Conservation (phyloP, 805 yeast genomes). For the Suhomyces pyralidae region DNA sequence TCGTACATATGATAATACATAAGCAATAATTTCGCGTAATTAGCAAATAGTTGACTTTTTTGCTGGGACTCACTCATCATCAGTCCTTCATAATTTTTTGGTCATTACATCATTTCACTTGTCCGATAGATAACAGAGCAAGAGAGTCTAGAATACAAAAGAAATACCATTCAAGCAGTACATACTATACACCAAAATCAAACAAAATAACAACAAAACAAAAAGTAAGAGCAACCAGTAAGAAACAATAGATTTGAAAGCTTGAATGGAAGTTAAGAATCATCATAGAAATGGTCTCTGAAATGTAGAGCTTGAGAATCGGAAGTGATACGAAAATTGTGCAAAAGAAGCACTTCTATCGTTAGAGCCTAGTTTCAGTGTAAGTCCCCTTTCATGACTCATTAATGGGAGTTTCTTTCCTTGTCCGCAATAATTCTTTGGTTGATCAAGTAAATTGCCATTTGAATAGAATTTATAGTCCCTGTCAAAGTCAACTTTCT, state of each 20-base stretch:
- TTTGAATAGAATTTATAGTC: conserved; percentile 61
- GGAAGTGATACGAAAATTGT: neutral
- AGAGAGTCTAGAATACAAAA: conserved; percentile 1
- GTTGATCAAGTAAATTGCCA: conserved; percentile 68
- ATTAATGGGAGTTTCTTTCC: conserved; percentile 37
- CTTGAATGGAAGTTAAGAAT: neutral
- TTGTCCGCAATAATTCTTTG: conserved; percentile 68
- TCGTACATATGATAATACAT: neutral
- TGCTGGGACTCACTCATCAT: neutral
- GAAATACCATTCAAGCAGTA: conserved; percentile 1
- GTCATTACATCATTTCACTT: neutral
- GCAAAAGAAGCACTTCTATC: neutral
- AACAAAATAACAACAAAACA: neutral
- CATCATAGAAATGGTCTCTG: neutral
- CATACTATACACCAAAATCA: neutral
- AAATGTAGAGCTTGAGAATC: neutral
- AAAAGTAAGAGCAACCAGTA: neutral
- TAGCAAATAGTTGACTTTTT: neutral
- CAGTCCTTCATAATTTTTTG: neutral
- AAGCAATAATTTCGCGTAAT: neutral
- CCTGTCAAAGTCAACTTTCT: conserved; percentile 70
- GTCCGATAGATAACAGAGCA: neutral
- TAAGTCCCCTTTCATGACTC: neutral
- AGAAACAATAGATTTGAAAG: neutral
- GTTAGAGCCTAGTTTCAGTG: neutral